Evolutionary conservation across 371 early-diverging fungal genomes (phyloP).

Genomic region (Saksenaea vasiformis): DNA sequence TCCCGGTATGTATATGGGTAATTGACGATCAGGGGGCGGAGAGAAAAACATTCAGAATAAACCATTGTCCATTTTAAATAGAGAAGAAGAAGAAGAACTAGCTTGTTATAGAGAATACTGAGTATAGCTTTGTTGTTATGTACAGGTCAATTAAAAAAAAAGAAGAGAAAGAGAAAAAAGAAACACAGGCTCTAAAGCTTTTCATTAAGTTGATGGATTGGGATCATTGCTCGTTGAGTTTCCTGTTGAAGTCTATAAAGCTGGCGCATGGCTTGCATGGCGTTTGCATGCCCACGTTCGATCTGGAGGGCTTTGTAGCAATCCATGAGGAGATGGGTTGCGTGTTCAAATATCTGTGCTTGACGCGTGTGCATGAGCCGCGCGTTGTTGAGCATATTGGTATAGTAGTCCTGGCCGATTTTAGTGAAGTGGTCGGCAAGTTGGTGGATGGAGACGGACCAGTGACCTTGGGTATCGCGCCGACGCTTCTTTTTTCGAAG

Average conservation of each 20-base stretch:
- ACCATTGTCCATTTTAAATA: no score
- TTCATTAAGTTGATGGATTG: neutral
- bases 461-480: conserved; percentile 9
- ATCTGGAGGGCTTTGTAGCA: conserved; percentile 34
- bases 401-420: conserved; percentile 34
- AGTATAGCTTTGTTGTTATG: no score
- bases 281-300: conserved; percentile 36
- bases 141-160: conserved; percentile 2
- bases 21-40: no score
- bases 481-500: conserved; percentile 4
- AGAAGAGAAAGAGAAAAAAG: neutral
- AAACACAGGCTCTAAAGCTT: neutral
- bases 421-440: conserved; percentile 29
- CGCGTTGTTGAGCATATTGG: conserved; percentile 34
- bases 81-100: no score
- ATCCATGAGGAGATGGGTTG: conserved; percentile 27
- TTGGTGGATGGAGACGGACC: conserved; percentile 29
- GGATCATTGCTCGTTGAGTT: neutral
- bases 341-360: conserved; percentile 33
- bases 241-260: conserved; percentile 33
- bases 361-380: conserved; percentile 31
- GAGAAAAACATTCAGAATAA: no score
- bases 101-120: no score
- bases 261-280: conserved; percentile 16
- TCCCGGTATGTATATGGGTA: no score